Evolutionary conservation across 169 alveolate species (phyloP).

Genomic region (Pseudocohnilembus persalinus): DNA sequence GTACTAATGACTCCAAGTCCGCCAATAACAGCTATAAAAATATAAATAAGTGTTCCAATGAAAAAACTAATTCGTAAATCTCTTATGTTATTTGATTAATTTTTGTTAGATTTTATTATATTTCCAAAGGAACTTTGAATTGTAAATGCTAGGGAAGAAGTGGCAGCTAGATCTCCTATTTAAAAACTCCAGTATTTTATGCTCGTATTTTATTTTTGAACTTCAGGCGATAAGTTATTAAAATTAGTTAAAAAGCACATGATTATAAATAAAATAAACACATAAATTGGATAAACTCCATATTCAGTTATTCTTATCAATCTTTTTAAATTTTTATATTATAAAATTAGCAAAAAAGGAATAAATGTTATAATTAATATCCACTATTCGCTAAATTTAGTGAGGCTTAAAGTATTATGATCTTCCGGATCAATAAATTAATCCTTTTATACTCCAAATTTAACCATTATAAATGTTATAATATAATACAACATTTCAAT

Average conservation of each 20-base stretch:
- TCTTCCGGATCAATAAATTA: neutral
- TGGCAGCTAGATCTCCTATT: neutral
- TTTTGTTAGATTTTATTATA: too few relatives aligned
- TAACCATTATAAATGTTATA: too few relatives aligned
- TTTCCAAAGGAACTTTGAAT: neutral
- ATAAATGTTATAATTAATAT: neutral
- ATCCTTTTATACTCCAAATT: neutral
- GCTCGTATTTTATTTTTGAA: neutral
- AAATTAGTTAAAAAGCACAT: neutral
- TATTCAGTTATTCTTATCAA: neutral
- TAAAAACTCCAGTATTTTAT: too few relatives aligned
- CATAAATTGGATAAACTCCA: neutral
- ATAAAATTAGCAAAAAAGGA: neutral
- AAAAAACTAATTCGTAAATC: neutral
- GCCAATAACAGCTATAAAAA: neutral
- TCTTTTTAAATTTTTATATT: too few relatives aligned
- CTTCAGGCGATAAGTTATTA: neutral
- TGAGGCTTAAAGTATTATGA: neutral
- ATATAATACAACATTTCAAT: neutral
- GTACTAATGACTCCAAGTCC: neutral
- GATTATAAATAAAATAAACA: too few relatives aligned
- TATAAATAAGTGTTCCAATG: neutral
- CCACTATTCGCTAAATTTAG: neutral
- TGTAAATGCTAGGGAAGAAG: neutral
- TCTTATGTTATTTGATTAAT: neutral